Base-by-base conservation (phyloP, 1,284 basidiomycete species). In the Singerocomus inundabilis region DNA sequence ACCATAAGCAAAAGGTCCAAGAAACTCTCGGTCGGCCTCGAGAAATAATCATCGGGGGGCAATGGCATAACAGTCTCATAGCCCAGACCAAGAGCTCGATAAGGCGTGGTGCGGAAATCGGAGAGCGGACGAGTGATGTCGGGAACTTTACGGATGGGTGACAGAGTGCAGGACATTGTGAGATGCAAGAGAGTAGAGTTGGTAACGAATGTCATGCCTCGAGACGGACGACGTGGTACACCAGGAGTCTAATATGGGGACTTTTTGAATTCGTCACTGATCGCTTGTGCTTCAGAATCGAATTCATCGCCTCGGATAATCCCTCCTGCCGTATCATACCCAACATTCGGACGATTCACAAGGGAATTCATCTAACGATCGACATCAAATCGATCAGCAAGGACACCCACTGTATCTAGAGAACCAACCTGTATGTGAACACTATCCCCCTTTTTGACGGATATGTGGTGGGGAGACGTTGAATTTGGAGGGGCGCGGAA, bases 201-300 rank as follows among this genome's bases (percentile, higher is more conserved):
- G 16, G 37, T 10, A 25, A 37, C n/a, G 3, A 6, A 10, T 18
- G 11, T 21, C 40, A 30, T 24, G n/a, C 25, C 37, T 35, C 16
- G 31, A 26, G 26, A 18, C 8, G n/a, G 16, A 24, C 25, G 7
- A 12, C 11, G 25, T 7, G n/a, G 33, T 40, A 49, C 6, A 12
- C 21, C 3, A 29, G 7, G 13, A 34, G 26, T 53, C 62, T 74
- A 80, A 56, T 82, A 82, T 1, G 77, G 78, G 10, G 78, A 77
- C 16, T 70, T 74, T 66, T 86, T 86, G 74, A 84, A 85, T 54
- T 85, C 82, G 47, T 78, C 69, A 57, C 66, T 76, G 60, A 81
- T 77, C 32, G 67, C 68, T 49, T 82, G 81, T 7, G 79, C 72
- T 64, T 86, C 83, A 7, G 75, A 68, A 58, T 86, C 81, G 53